Base-by-base conservation (phyloP, 257 asterid genomes). In the Solanum clarkiae region DNA sequence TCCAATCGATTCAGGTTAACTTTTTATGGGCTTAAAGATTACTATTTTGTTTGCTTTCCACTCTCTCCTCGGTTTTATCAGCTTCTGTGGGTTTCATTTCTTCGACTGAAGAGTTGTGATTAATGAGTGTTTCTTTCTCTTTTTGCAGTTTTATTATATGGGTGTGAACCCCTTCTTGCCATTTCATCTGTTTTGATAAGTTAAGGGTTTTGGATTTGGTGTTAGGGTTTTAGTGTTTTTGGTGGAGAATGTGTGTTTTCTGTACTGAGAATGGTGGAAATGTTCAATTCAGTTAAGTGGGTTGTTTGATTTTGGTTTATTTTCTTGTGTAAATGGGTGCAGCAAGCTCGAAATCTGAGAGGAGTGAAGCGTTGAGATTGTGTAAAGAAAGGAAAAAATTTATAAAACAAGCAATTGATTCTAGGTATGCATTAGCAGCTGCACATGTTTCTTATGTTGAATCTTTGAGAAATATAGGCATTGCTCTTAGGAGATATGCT, bases 361-460 rank as follows among this genome's bases (percentile, higher is more conserved):
- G 91, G 84, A 95, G 96, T 82, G 92, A 84, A 84, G 99, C 99
- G 56, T 81, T 96, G 84, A 92, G 89, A 83, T 88, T 96, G 24
- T 96, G 99, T 90, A 96, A 91, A 86, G 98, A 92, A 87, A 91
- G 99, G 90, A 96, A 94, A 77, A 92, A 90, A 71, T 93, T 93
- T 81, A 91, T 92, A 69, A 96, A 95, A 79, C 95, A 93, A 92
- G 99, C 98, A 6, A 93, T 92, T 75, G 98, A 96, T 89, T 97
- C 97, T 2, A 91, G 98, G 84, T 97, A 90, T 80, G 97, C 96
- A 68, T 88, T 95, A 82, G 99, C 99, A 51, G 99, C 99, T 84
- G 97, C 98, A 2, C 99, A 97, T 83, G 97, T 95, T 86, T 93
- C 98, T 1, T 97, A 97, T 83, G 92, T 92, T 86, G 93, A 94